Conservation (phyloP, 2,329 filamentous ascomycete species). For the Curvularia sp. region DNA sequence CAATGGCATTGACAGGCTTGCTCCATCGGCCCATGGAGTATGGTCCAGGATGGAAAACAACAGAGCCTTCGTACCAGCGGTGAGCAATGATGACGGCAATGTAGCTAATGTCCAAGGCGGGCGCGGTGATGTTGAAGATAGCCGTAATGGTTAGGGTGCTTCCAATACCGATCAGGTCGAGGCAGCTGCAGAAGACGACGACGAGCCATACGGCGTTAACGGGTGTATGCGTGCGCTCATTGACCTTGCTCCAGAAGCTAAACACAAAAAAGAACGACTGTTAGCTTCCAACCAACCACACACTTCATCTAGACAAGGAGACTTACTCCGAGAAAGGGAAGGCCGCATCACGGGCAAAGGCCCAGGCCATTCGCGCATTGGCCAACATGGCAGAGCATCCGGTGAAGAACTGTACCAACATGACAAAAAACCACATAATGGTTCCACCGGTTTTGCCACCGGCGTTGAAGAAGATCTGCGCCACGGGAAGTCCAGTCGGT, state of each 20-base stretch:
- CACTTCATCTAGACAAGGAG: neutral
- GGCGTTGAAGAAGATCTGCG: constrained; percentile 65
- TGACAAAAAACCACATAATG: constrained; percentile 67
- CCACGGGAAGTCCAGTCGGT: constrained; percentile 67
- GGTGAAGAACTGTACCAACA: constrained; percentile 70
- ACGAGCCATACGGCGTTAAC: constrained; percentile 70
- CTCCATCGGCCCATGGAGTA: constrained; percentile 65
- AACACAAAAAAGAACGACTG: neutral
- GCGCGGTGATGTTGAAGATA: constrained; percentile 58
- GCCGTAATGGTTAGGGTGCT: constrained; percentile 58
- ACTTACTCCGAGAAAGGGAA: constrained; percentile 65
- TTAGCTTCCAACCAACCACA: constrained; percentile 23
- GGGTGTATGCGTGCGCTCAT: constrained; percentile 63
- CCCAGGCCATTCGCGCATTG: constrained; percentile 68
- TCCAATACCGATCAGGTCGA: constrained; percentile 62
- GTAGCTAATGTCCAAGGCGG: constrained; percentile 61
- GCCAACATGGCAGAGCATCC: constrained; percentile 69
- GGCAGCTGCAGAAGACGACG: constrained; percentile 61
- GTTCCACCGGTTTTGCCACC: constrained; percentile 64
- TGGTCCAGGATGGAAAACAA: constrained; percentile 64
- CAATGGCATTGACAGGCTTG: constrained; percentile 61
- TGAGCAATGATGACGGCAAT: constrained; percentile 67
- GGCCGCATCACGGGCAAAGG: constrained; percentile 65
- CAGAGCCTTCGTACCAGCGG: constrained; percentile 59
- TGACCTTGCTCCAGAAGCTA: constrained; percentile 62